A percentile compares a stretch with the other conserved stretches of the same genome.
These are phyloP conservation scores for Candida parachauliodes DNA, from an alignment of 805 yeast genomes.

Conservation along the genomic window DNA sequence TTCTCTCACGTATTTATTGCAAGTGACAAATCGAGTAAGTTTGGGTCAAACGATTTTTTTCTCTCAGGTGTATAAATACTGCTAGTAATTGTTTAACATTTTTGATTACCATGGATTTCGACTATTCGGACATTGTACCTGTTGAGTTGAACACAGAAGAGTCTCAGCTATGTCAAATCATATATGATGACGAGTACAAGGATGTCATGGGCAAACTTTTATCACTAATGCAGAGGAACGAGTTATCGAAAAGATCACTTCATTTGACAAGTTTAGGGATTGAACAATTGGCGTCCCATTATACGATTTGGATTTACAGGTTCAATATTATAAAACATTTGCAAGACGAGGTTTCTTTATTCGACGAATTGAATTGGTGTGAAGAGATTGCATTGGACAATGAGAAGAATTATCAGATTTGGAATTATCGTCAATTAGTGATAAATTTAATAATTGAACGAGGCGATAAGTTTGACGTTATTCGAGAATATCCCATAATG, in stretches of 20 bases:
- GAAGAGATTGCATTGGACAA: conserved; percentile 69
- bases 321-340: conserved; percentile 46
- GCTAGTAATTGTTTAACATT: no score
- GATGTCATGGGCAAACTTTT: conserved; percentile 58
- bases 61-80: no score
- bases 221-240: conserved; percentile 55
- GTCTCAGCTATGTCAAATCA: conserved; percentile 55
- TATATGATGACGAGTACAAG: conserved; percentile 71
- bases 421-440: conserved; percentile 84
- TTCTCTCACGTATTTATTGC: no score
- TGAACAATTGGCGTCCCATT: conserved; percentile 77
- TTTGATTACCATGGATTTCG: conserved; percentile 8
- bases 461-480: conserved; percentile 29
- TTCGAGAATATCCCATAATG: conserved; percentile 63
- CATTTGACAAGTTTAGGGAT: conserved; percentile 63
- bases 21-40: no score
- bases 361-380: conserved; percentile 73
- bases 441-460: conserved; percentile 32
- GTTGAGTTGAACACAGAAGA: conserved; percentile 40
- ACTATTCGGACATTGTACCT: conserved; percentile 43
- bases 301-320: conserved; percentile 82
- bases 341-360: conserved; percentile 27
- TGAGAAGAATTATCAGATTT: conserved; percentile 93
- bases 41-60: no score
- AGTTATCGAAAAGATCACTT: conserved; percentile 68